Percentiles rank a stretch among this genome's conserved stretches.
phyloP scores from a whole-genome alignment of 495 filamentous ascomycete species.

The Aspergillus mulundensis region DNA sequence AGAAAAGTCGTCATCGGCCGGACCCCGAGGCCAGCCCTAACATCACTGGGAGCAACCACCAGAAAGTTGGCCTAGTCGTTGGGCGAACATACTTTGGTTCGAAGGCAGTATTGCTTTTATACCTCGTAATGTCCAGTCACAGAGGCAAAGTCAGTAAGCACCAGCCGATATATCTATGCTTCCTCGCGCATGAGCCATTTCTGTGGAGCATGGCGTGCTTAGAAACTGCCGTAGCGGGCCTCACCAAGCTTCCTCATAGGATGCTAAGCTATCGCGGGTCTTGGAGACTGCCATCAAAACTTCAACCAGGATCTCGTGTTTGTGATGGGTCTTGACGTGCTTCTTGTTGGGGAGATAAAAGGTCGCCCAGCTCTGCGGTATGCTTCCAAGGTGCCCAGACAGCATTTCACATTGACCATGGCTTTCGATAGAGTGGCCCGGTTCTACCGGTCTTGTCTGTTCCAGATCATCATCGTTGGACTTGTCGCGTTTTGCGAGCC shows the following conservation, averaged over 20 bases:
- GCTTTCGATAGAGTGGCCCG: not conserved
- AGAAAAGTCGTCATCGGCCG: not conserved
- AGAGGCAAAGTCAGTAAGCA: too few relatives aligned
- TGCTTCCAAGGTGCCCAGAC: not conserved
- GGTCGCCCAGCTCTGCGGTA: not conserved
- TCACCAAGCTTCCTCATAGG: not conserved
- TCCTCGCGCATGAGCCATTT: not conserved
- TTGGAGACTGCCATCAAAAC: not conserved
- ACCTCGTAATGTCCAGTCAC: too few relatives aligned
- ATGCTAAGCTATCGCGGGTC: not conserved
- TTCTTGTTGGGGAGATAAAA: not conserved
- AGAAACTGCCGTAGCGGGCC: not conserved
- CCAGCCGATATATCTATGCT: too few relatives aligned
- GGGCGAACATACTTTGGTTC: too few relatives aligned
- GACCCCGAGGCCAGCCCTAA: not conserved
- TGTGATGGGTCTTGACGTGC: not conserved
- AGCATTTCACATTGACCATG: not conserved
- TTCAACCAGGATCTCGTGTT: not conserved
- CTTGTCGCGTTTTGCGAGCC: constrained; percentile 54
- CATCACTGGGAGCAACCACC: not conserved
- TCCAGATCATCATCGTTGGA: constrained; percentile 53
- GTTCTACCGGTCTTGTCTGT: constrained; percentile 48
- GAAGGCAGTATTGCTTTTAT: too few relatives aligned
- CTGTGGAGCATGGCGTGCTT: constrained; percentile 10
- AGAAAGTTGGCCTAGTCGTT: too few relatives aligned